Evolutionary conservation across 2,329 filamentous ascomycete genomes (phyloP), one percentile per base, ranked within the genome.

Genomic region (Coniochaeta prunicola): DNA sequence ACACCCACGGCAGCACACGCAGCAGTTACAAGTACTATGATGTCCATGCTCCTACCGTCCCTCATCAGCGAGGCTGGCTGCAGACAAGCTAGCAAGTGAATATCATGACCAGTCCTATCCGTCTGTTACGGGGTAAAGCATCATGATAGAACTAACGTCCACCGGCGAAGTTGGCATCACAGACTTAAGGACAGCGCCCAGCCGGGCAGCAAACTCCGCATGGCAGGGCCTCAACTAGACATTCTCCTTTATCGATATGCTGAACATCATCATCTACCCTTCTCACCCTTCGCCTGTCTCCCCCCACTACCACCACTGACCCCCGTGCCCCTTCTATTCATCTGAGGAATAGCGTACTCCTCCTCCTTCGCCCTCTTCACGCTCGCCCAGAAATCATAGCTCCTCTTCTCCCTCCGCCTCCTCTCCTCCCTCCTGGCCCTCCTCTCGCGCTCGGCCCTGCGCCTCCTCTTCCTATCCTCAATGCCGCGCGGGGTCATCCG

Each of bases 381-480:
- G 36, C 65, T 68, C 24, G 68, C 74, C 74, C 74, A 77, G 55
- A 75, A 76, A 59, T 77, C 74, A 59, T 73, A 76, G 0, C 64
- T 67, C 40, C 68, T 62, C 57, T 75, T 73, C 53, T 66, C 64
- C 42, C 68, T 66, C 48, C 58, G 59, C 53, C 57, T 31, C 48
- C 62, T 61, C 38, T 58, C 63, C 58, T 61, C 62, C 62, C 60
- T 63, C 58, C 64, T 62, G 38, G 59, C 57, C 59, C 59, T 61
- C 28, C 68, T 61, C 38, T 58, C 61, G 56, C 64, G 54, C 24
- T 28, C 53, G 7, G 30, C 31, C 24, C n/a, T 2, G 12, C 13
- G 17, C 34, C 31, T 24, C 61, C 66, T 68, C 15, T 63, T 63
- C 50, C 65, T 59, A 62, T 65, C 68, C 19, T 66, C 60, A 28